Evolutionary conservation across 2,329 filamentous ascomycete genomes (phyloP), one percentile per base, ranked within the genome.

Genomic region (Aspergillus tubingensis): DNA sequence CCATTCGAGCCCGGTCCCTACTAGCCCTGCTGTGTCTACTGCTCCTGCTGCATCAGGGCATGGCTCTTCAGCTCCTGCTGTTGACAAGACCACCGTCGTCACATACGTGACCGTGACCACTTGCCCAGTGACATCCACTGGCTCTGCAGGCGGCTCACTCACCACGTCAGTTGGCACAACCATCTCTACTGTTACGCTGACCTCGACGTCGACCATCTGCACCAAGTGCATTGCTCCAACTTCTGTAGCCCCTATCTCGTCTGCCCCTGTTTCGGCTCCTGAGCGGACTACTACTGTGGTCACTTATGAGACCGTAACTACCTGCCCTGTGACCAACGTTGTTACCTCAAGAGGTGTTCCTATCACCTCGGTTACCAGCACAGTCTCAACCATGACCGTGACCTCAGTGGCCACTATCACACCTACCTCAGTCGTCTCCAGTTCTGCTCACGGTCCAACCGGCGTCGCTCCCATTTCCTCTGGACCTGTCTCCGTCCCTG

Each of bases 161-260:
- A 83, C 81, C 11, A 72, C 86, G 52, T 75, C 83, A 21, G 68
- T 85, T 55, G 81, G 80, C 62, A 85, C 83, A 67, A 88, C 85
- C 39, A 70, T 86, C 71, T 87, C 84, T 77, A 85, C 78, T 21
- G 69, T 70, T n/a, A 71, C 68, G 15, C 43, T 72, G 51, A 74
- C 70, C 8, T 67, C 68, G 8, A 68, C 70, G 15, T 63, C 68
- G 8, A 71, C 71, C 13, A 52, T 73, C 58, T 69, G 70, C 68
- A 61, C 64, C 10, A 32, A 57, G n/a, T 62, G 62, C 56, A 49
- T 67, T 44, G 61, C 50, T 32, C 30, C 32, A 5, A 39, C 41
- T 21, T 44, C 63, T 8, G 49, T 57, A 7, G 61, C 62, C 1
- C 61, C 70, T 6, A 65, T 59, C 38, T 52, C 62, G 17, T 48